Conservation (phyloP, 305 asterid genomes). For the Withania somnifera region DNA sequence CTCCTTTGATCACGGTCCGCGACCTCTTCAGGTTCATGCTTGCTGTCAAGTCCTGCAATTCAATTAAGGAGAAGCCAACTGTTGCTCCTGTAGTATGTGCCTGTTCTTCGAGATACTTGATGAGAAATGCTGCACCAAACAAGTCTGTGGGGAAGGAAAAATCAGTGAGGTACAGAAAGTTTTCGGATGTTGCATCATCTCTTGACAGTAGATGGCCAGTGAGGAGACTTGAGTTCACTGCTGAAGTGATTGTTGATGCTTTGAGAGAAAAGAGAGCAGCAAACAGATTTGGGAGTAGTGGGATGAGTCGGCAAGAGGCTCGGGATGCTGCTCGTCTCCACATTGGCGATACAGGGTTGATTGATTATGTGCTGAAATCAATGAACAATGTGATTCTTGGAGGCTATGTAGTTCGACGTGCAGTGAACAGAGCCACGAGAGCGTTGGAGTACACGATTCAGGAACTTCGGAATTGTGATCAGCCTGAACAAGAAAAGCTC, state of each 20-base stretch:
- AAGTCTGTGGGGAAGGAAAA: conserved; percentile 28
- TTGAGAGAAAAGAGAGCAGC: conserved; percentile 46
- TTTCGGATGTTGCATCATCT: conserved; percentile 52
- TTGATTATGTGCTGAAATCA: conserved; percentile 76
- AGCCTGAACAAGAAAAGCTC: conserved; percentile 8
- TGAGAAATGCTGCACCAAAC: conserved; percentile 15
- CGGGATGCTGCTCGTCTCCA: conserved; percentile 86
- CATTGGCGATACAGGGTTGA: conserved; percentile 86
- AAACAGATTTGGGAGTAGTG: conserved; percentile 18
- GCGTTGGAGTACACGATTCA: conserved; percentile 61
- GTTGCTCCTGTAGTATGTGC: neutral
- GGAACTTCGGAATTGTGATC: conserved; percentile 30
- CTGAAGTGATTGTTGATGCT: conserved; percentile 76
- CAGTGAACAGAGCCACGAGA: conserved; percentile 51
- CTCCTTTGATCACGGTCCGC: conserved; percentile 36
- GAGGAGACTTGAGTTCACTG: conserved; percentile 70
- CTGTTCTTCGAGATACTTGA: conserved; percentile 19
- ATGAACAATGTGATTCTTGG: conserved; percentile 77
- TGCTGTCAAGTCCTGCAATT: conserved; percentile 26
- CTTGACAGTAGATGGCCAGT: conserved; percentile 86
- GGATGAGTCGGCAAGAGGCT: conserved; percentile 90
- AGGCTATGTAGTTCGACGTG: conserved; percentile 40
- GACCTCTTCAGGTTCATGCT: conserved; percentile 72
- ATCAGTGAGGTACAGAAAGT: conserved; percentile 43
- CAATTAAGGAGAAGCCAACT: conserved; percentile 12